Evolutionary conservation across 176 grass and related monocot species (phyloP), one percentile per base, ranked within the genome.

Genomic region (Luzula sylvatica): DNA sequence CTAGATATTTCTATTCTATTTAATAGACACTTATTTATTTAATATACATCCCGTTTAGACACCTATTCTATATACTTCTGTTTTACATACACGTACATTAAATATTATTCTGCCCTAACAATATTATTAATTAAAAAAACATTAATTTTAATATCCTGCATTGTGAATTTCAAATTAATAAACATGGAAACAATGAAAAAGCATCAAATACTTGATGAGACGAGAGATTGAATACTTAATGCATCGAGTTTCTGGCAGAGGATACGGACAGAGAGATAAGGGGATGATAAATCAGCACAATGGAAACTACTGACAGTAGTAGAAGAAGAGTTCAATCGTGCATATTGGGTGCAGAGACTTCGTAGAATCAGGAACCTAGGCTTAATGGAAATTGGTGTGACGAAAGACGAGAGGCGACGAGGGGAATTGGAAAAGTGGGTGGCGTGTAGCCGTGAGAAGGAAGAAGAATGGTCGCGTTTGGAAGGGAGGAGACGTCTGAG

Each of bases 181-280:
- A 23, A 40, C 22, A 40, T 20, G 11, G 23, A 26, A 49, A 28
- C 61, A 42, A n/a, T n/a, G n/a, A 70, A 65, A 50, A 43, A 50
- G 50, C 4, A 26, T 5, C n/a, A 41, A 51, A 25, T 45, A 21
- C 14, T 29, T 40, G 19, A 20, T n/a, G n/a, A n/a, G n/a, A n/a
- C n/a, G n/a, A 49, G 6, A 42, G 7, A 42, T 22, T 50, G 3
- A 13, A 23, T 64, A 84, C 83, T 75, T 35, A 95, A 72, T 42
- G 57, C 83, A 56, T 88, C 80, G 68, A 78, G 50, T 57, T 69
- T 82, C 53, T 50, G 65, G 73, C 83, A 85, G 8, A 76, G 61
- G 42, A 95, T 84, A 53, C 42, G 69, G 46, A 76, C 80, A 26
- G 89, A 88, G 25, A 88, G 56, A 50, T 88, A 88, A 3, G 59